These are phyloP conservation scores for Leccinellum rugosiceps DNA, from an alignment of 768 basidiomycete genomes.

Conservation along the genomic window DNA sequence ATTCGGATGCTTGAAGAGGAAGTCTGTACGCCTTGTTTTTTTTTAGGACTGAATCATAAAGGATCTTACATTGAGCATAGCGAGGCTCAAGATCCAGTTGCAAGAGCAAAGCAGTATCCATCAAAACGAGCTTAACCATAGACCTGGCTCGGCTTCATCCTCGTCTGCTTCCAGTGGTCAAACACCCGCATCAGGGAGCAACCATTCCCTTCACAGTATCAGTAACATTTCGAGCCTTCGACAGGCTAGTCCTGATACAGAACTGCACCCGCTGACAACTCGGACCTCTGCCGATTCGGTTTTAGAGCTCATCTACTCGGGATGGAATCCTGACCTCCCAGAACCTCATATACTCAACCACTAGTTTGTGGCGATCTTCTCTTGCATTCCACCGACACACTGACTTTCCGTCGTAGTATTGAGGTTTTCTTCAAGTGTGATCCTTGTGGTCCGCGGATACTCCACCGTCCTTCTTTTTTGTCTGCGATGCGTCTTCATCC, in stretches of 20 bases:
- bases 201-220: background rate
- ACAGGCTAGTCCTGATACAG: constrained; percentile 50
- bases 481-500: constrained; percentile 79
- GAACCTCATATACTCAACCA: constrained; percentile 70
- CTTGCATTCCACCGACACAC: constrained; percentile 3
- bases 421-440: constrained; percentile 88
- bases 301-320: constrained; percentile 66
- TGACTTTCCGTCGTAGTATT: constrained; percentile 47
- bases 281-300: constrained; percentile 49
- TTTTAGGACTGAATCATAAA: background rate
- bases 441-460: constrained; percentile 79
- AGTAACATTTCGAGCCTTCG: constrained; percentile 26
- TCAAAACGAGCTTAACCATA: constrained; percentile 16
- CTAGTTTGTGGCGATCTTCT: constrained; percentile 51
- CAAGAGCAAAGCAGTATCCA: constrained; percentile 47
- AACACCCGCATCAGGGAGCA: constrained; percentile 5
- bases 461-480: constrained; percentile 79
- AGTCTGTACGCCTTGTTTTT: constrained; percentile 49
- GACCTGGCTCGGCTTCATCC: constrained; percentile 23
- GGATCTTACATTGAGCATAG: constrained; percentile 34
- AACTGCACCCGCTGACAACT: constrained; percentile 37
- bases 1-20: constrained; percentile 75
- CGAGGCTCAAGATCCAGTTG: constrained; percentile 59
- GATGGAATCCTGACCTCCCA: constrained; percentile 85
- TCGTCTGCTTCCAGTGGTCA: constrained; percentile 18